Evolutionary conservation across 2,329 filamentous ascomycete genomes (phyloP).

Genomic region (Clonostachys chloroleuca): DNA sequence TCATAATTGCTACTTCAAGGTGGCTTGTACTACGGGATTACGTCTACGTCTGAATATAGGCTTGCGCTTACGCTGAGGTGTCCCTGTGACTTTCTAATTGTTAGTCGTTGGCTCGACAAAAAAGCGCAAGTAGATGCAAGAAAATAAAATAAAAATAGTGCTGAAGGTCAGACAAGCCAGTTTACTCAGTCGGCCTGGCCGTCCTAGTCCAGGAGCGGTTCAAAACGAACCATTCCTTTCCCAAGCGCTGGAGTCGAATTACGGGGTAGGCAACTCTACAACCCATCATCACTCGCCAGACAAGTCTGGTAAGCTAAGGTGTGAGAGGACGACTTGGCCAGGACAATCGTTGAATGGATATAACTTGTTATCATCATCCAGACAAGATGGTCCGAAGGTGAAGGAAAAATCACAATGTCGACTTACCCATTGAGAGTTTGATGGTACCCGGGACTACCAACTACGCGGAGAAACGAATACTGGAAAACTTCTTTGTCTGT

Average conservation of each 20-base stretch:
- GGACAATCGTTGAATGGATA: slow-evolving; percentile 74
- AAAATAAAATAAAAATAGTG: background rate
- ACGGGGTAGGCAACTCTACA: slow-evolving; percentile 63
- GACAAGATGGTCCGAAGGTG: background rate
- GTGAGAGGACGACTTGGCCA: slow-evolving; percentile 69
- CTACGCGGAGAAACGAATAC: background rate
- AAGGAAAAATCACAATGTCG: too few species aligned
- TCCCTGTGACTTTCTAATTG: too few species aligned
- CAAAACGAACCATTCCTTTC: slow-evolving; percentile 51
- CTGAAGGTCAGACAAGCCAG: slow-evolving; percentile 55
- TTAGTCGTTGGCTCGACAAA: too few species aligned
- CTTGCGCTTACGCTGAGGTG: too few species aligned
- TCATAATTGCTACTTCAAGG: too few species aligned
- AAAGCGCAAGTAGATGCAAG: background rate
- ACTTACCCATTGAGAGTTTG: too few species aligned
- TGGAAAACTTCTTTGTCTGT: background rate
- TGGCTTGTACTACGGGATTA: too few species aligned
- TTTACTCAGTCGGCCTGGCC: slow-evolving; percentile 65
- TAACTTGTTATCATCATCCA: slow-evolving; percentile 46
- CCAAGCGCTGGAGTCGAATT: slow-evolving; percentile 57
- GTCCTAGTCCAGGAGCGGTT: slow-evolving; percentile 36
- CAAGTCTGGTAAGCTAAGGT: slow-evolving; percentile 45
- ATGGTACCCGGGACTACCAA: too few species aligned
- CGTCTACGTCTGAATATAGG: too few species aligned
- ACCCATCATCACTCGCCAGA: slow-evolving; percentile 55